Evolutionary conservation across 2,329 filamentous ascomycete genomes (phyloP), one percentile per base, ranked within the genome.

Genomic region (Coleophoma cylindrospora): DNA sequence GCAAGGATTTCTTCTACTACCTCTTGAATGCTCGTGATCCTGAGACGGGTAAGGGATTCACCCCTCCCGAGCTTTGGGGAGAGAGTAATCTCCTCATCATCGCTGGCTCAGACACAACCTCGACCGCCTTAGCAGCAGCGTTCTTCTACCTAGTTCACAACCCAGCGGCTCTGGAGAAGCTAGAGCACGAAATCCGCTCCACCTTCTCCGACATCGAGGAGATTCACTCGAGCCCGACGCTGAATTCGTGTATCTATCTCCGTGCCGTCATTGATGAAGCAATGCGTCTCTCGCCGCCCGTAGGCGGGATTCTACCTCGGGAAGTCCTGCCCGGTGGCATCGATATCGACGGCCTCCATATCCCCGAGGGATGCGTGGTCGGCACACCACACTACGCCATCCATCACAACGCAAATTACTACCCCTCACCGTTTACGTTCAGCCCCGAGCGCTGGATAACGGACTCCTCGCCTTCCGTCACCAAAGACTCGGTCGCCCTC

Each of bases 1-100:
- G 85, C 34, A 81, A 84, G 50, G 86, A 89, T 63, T 89, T 89
- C 71, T 89, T 89, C 70, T 84, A 87, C 67, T 83, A 89, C 65
- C 75, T 90, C 11, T 76, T 89, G 52, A 84, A 83, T 61, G 85
- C 86, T 8, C 79, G 79, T 37, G 86, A 89, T 57, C 84, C 84
- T 12, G 84, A 88, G 62, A 87, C 84, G 0, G 84, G 84, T 47
- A 64, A 58, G 27, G 57, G 57, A 3, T 67, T 69, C 27, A 53
- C 54, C 1, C 71, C 68, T 49, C 65, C 74, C 2, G 64, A 61
- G 21, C 50, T 62, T 2, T 60, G 56, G 59, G 58, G 50, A 1
- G 61, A 61, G 38, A 50, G 47, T 11, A 57, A 57, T 40, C 47
- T 52, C n/a, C 52, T 61, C 17, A 60, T 60, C 27, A 59, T 60